These are phyloP conservation scores for Lactarius evosmus DNA, from an alignment of 768 basidiomycete species.

Conservation along the genomic window DNA sequence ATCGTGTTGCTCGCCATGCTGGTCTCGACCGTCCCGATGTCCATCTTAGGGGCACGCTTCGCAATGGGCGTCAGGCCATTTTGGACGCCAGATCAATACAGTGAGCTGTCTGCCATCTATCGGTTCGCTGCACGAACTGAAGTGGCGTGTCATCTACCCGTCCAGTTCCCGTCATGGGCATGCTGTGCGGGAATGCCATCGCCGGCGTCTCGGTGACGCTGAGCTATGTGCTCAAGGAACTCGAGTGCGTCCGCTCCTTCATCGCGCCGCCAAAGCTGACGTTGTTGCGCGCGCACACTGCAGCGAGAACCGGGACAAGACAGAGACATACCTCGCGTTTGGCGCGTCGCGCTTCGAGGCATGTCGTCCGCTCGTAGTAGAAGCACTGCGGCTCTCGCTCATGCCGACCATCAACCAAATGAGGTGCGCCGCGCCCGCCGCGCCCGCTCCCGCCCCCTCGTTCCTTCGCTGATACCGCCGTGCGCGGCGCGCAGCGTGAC, in stretches of 20 bases:
- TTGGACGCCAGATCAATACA: slow-evolving; percentile 81
- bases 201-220: slow-evolving; percentile 70
- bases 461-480: neutral
- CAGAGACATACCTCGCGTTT: slow-evolving; percentile 82
- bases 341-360: slow-evolving; percentile 84
- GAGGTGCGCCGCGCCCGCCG: slow-evolving; percentile 47
- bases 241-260: slow-evolving; percentile 53
- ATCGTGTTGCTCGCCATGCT: slow-evolving; percentile 66
- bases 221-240: slow-evolving; percentile 68
- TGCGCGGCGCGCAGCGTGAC: slow-evolving; percentile 53
- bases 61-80: slow-evolving; percentile 77
- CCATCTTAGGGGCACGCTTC: slow-evolving; percentile 68
- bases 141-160: neutral
- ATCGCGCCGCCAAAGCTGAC: neutral
- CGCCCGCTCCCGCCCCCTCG: neutral
- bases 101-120: slow-evolving; percentile 37
- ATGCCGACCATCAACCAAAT: slow-evolving; percentile 84
- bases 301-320: slow-evolving; percentile 81
- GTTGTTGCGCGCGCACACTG: no score
- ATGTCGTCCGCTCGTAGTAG: slow-evolving; percentile 70
- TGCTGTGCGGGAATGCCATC: slow-evolving; percentile 81
- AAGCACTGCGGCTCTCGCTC: slow-evolving; percentile 75
- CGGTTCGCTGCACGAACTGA: neutral
- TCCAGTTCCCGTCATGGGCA: slow-evolving; percentile 77
- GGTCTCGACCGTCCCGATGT: slow-evolving; percentile 74